Percentiles rank a stretch among this genome's conserved stretches.
Conservation (phyloP, 2,329 filamentous ascomycete species). For the Hysterium pulicare region DNA sequence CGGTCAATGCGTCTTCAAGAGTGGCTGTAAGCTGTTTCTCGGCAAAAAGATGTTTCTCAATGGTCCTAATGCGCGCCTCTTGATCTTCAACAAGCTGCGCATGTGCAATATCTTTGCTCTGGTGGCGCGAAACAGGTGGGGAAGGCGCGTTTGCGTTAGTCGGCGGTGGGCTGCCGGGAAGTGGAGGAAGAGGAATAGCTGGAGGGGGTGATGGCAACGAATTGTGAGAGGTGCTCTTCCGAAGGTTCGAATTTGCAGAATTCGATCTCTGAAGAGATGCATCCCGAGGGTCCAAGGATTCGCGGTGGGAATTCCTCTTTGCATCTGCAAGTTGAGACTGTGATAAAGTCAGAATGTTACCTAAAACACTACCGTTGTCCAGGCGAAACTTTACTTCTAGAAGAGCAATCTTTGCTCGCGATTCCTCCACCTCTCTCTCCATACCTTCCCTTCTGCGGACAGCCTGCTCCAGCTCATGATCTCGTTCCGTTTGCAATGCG, state of each 20-base stretch:
- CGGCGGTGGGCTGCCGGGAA: slow-evolving; percentile 57
- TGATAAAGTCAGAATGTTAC: slow-evolving; percentile 26
- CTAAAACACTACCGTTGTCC: no score
- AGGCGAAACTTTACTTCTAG: slow-evolving; percentile 71
- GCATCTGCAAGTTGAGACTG: slow-evolving; percentile 62
- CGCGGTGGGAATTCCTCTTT: slow-evolving; percentile 47
- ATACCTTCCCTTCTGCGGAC: slow-evolving; percentile 43
- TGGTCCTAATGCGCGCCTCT: slow-evolving; percentile 88
- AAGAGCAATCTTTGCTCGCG: slow-evolving; percentile 67
- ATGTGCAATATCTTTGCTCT: slow-evolving; percentile 75
- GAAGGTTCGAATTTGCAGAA: slow-evolving; percentile 65
- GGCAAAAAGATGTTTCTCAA: slow-evolving; percentile 93
- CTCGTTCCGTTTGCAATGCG: slow-evolving; percentile 52
- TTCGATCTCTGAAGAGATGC: slow-evolving; percentile 52
- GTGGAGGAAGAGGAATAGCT: slow-evolving; percentile 89
- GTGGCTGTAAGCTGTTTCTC: slow-evolving; percentile 96
- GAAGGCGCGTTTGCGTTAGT: slow-evolving; percentile 53
- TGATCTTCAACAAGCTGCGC: slow-evolving; percentile 89
- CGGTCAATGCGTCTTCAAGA: slow-evolving; percentile 90
- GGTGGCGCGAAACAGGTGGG: slow-evolving; percentile 63
- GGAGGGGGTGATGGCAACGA: slow-evolving; percentile 92
- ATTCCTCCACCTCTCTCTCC: slow-evolving; percentile 70
- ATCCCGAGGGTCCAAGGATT: slow-evolving; percentile 44
- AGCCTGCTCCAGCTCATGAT: slow-evolving; percentile 40
- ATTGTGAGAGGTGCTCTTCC: slow-evolving; percentile 78